phyloP scores from a whole-genome alignment of 768 basidiomycete species.

The Leccinum arenicola region DNA sequence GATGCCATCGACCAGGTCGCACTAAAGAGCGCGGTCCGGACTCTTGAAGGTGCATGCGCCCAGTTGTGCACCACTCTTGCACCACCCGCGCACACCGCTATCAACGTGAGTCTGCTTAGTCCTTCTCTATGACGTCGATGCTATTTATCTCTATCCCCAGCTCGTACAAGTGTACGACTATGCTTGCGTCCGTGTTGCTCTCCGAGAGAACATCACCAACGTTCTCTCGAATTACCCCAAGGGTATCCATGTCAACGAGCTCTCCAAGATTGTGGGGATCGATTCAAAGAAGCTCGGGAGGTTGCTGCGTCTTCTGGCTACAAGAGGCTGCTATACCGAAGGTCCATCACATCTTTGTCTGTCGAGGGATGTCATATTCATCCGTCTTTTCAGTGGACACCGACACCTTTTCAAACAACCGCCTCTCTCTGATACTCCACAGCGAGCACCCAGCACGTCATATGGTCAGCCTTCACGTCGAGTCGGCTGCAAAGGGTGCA shows the following conservation, averaged over 20 bases:
- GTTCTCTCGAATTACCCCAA: slow-evolving; percentile 26
- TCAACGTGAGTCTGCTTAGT: slow-evolving; percentile 26
- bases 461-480: slow-evolving; percentile 20
- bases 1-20: slow-evolving; percentile 19
- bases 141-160: slow-evolving; percentile 3
- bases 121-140: background rate
- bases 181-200: slow-evolving; percentile 29
- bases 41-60: slow-evolving; percentile 35
- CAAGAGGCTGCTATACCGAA: slow-evolving; percentile 32
- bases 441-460: slow-evolving; percentile 21
- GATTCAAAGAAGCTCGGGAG: slow-evolving; percentile 30
- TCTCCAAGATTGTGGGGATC: slow-evolving; percentile 21
- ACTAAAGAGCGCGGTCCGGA: slow-evolving; percentile 25
- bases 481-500: slow-evolving; percentile 16
- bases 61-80: slow-evolving; percentile 36
- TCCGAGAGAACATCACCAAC: slow-evolving; percentile 29
- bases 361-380: background rate
- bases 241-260: slow-evolving; percentile 31
- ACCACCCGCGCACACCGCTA: slow-evolving; percentile 31
- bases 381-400: slow-evolving; percentile 20
- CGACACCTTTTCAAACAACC: slow-evolving; percentile 35
- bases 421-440: slow-evolving; percentile 30
- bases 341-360: slow-evolving; percentile 17
- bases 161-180: slow-evolving; percentile 27
- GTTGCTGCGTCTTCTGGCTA: slow-evolving; percentile 29